These are phyloP conservation scores for Chimonanthus salicifolius DNA, from an alignment of 164 flowering plant genomes.

Conservation along the genomic window DNA sequence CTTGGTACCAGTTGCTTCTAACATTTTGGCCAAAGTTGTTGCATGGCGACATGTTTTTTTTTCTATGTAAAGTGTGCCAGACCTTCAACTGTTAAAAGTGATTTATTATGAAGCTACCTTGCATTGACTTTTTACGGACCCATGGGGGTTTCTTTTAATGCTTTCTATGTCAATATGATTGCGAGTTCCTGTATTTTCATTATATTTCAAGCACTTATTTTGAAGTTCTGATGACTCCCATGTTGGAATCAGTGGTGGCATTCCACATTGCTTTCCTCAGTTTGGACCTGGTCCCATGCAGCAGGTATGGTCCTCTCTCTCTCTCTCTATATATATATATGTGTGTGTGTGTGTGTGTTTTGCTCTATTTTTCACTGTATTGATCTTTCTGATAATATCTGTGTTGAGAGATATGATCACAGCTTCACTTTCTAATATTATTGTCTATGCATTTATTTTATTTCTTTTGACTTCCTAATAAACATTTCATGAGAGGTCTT, in stretches of 20 bases:
- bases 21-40: background rate
- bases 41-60: background rate
- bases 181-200: background rate
- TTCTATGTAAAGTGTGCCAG: too few relatives aligned
- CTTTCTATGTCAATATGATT: constrained; percentile 1
- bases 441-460: too few relatives aligned
- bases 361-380: background rate
- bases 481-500: too few relatives aligned
- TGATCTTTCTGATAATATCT: background rate
- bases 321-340: background rate
- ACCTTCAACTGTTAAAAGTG: too few relatives aligned
- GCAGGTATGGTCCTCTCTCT: constrained; percentile 48
- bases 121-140: background rate
- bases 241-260: constrained; percentile 64
- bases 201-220: background rate
- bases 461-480: background rate
- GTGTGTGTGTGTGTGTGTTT: background rate
- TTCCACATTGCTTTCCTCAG: constrained; percentile 98
- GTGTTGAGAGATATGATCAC: background rate
- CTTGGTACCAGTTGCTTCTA: background rate
- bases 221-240: background rate
- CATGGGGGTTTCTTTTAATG: background rate
- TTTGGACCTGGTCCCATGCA: constrained; percentile 95
- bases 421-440: background rate
- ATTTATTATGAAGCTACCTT: background rate